Conservation (phyloP, 2,329 filamentous ascomycete species). For the Nannizziopsis arthrosporioides region DNA sequence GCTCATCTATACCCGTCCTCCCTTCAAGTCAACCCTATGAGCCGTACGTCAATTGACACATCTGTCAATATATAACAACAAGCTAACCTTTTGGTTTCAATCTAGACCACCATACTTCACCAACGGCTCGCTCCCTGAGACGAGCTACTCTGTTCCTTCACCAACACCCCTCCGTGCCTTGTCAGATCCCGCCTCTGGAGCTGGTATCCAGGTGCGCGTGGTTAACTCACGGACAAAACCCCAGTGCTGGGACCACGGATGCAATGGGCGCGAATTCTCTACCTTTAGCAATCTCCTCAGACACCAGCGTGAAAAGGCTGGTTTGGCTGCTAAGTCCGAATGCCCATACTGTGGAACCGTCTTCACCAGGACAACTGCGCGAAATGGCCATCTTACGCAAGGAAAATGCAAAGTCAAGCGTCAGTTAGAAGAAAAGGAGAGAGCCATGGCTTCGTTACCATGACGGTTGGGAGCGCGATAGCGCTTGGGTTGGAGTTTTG, state of each 20-base stretch:
- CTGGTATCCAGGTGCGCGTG: constrained; percentile 44
- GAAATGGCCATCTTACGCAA: constrained; percentile 75
- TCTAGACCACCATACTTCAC: constrained; percentile 1
- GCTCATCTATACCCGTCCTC: constrained; percentile 4
- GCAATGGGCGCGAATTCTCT: constrained; percentile 88
- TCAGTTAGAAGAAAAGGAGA: constrained; percentile 5
- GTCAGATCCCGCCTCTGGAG: constrained; percentile 27
- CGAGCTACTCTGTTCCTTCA: background rate
- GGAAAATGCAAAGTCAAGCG: constrained; percentile 71
- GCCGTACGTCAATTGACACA: background rate
- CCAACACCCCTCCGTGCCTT: constrained; percentile 2
- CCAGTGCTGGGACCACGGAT: constrained; percentile 94
- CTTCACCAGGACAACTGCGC: constrained; percentile 77
- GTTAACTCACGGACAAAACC: constrained; percentile 76
- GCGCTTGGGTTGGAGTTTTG: background rate
- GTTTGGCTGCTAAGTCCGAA: constrained; percentile 74
- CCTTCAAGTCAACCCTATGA: constrained; percentile 3
- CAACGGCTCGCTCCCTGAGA: background rate
- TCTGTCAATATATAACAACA: background rate
- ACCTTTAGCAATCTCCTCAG: constrained; percentile 90
- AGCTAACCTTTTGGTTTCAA: background rate
- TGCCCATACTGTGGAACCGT: constrained; percentile 88
- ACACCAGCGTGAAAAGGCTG: constrained; percentile 89
- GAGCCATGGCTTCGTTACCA: background rate
- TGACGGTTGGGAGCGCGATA: background rate